Evolutionary conservation across 2,329 filamentous ascomycete species (phyloP).

Genomic region (Xylogone sp.): DNA sequence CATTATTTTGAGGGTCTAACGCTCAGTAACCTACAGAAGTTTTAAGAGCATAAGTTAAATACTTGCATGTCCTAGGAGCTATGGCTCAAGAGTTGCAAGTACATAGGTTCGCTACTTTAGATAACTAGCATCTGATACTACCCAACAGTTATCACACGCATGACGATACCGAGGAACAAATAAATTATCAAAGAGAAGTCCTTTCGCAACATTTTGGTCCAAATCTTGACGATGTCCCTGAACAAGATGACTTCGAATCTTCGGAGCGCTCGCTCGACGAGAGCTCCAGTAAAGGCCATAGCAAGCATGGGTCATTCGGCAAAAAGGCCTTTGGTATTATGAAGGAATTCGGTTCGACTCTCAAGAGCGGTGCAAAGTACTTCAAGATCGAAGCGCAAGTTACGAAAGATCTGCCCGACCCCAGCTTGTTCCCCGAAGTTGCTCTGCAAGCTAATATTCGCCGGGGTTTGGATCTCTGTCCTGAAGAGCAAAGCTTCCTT

Average conservation of each 20-base stretch:
- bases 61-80: too few species aligned
- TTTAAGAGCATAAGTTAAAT: too few species aligned
- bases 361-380: constrained; percentile 4
- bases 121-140: too few species aligned
- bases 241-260: background rate
- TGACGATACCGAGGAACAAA: too few species aligned
- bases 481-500: constrained; percentile 22
- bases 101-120: too few species aligned
- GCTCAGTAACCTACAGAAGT: too few species aligned
- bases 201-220: too few species aligned
- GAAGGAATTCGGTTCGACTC: background rate
- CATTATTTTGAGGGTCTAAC: too few species aligned
- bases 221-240: background rate
- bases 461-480: constrained; percentile 23
- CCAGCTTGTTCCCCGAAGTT: constrained; percentile 23
- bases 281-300: background rate
- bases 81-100: too few species aligned
- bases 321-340: background rate
- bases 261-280: background rate
- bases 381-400: constrained; percentile 15
- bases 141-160: too few species aligned
- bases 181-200: too few species aligned
- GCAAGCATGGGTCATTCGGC: background rate
- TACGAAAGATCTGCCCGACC: constrained; percentile 24
- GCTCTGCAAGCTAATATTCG: constrained; percentile 22